Conservation (phyloP, 140 eudicot genomes). For the Bidens hawaiensis region DNA sequence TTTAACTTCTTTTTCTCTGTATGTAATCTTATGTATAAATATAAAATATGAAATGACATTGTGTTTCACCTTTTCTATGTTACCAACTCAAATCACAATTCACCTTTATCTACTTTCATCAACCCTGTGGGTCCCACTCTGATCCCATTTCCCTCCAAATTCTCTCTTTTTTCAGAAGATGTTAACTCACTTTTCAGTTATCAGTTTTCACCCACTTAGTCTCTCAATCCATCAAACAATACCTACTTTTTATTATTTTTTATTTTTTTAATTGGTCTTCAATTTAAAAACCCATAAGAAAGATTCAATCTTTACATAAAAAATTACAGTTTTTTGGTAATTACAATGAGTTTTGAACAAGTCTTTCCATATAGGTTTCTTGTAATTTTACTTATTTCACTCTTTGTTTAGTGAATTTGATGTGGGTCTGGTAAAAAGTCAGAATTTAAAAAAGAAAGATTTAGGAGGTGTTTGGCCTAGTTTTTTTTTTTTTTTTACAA, state of each 20-base stretch:
- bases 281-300: constrained; percentile 24
- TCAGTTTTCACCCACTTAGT: constrained; percentile 30
- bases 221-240: constrained; percentile 20
- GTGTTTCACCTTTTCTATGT: neutral
- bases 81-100: constrained; percentile 15
- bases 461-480: too few relatives aligned
- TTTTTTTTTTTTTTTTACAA: too few relatives aligned
- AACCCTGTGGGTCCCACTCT: constrained; percentile 16
- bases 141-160: constrained; percentile 52
- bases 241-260: constrained; percentile 19
- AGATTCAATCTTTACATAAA: too few relatives aligned
- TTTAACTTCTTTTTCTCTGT: neutral
- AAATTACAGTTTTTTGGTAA: too few relatives aligned
- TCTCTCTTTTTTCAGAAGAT: constrained; percentile 45
- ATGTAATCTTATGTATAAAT: too few relatives aligned
- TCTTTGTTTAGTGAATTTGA: too few relatives aligned
- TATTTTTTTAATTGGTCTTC: neutral
- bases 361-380: too few relatives aligned
- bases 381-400: too few relatives aligned
- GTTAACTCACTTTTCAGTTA: constrained; percentile 12
- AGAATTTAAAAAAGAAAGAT: too few relatives aligned
- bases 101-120: constrained; percentile 20
- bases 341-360: too few relatives aligned
- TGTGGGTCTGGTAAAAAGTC: too few relatives aligned
- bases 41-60: neutral